phyloP scores from a whole-genome alignment of 176 grass and related monocot genomes.

The Urochloa ruziziensis region DNA sequence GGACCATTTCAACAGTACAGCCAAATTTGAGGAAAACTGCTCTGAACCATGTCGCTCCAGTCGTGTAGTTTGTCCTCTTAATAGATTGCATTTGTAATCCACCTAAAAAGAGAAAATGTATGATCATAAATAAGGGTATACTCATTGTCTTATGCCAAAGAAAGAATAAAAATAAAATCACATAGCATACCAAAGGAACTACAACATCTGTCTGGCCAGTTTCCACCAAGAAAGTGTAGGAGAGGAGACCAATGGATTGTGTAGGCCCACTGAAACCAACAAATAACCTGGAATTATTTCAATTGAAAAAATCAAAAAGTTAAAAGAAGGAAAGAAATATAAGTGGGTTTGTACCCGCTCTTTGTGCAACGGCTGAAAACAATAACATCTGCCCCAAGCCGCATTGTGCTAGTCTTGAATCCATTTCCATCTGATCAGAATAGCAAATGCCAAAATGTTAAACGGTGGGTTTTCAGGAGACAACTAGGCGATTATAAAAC shows the following conservation, averaged over 20 bases:
- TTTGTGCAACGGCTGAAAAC: conserved; percentile 68
- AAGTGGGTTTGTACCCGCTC: conserved; percentile 31
- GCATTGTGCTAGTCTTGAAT: conserved; percentile 93
- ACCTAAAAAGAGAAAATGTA: conserved; percentile 47
- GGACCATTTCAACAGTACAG: conserved; percentile 67
- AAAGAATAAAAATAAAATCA: background rate
- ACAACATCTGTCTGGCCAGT: conserved; percentile 59
- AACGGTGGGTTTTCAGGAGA: background rate
- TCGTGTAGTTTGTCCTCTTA: conserved; percentile 39
- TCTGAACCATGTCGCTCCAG: conserved; percentile 25
- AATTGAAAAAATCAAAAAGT: background rate
- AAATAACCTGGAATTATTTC: conserved; percentile 4
- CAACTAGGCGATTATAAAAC: conserved; percentile 2
- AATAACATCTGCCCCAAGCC: conserved; percentile 78
- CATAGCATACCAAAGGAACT: conserved; percentile 56
- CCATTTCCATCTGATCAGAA: conserved; percentile 73
- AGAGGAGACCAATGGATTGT: conserved; percentile 81
- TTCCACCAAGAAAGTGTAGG: conserved; percentile 66
- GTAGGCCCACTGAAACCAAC: conserved; percentile 46
- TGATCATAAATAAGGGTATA: background rate
- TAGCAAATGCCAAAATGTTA: background rate
- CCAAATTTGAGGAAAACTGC: conserved; percentile 70
- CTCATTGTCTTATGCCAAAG: background rate
- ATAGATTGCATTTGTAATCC: conserved; percentile 70
- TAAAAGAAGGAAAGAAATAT: background rate